A percentile compares a stretch with the other conserved stretches of the same genome.
Conservation (phyloP, 2,329 filamentous ascomycete species). For the Geosmithia flava region DNA sequence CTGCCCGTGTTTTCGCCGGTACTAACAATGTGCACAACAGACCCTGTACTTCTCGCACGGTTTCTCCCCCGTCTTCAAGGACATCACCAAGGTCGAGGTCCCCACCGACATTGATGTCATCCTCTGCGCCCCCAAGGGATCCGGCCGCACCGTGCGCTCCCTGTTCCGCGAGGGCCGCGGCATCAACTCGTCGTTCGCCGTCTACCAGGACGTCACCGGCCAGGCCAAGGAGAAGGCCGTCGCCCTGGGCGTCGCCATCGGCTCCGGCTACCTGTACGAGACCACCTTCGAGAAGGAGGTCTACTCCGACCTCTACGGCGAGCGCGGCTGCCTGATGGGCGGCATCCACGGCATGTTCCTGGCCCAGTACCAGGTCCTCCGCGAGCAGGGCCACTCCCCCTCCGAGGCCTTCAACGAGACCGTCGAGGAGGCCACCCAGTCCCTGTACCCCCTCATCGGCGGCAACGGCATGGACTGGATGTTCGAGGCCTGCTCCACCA, state of each 20-base stretch:
- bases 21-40: too few species aligned
- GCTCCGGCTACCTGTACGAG: constrained; percentile 98
- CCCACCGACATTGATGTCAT: constrained; percentile 96
- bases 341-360: constrained; percentile 99
- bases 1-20: not conserved
- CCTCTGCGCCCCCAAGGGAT: constrained; percentile 98
- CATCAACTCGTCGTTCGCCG: constrained; percentile 98
- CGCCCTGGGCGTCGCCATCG: constrained; percentile 92
- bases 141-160: constrained; percentile 93
- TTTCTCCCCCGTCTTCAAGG: constrained; percentile 99
- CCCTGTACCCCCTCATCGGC: constrained; percentile 93
- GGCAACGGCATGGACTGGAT: constrained; percentile 99
- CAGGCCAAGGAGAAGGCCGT: constrained; percentile 97
- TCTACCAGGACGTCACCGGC: constrained; percentile 96
- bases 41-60: constrained; percentile 99
- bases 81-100: constrained; percentile 96
- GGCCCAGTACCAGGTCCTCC: constrained; percentile 99
- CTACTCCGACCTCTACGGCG: constrained; percentile 98
- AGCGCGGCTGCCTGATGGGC: constrained; percentile 99
- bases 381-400: constrained; percentile 94
- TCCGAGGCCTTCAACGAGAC: constrained; percentile 99
- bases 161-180: constrained; percentile 99
- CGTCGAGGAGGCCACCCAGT: constrained; percentile 98
- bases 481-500: constrained; percentile 99
- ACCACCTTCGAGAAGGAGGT: constrained; percentile 99